phyloP scores from a whole-genome alignment of 305 asterid genomes.

The Solanum hybrid region DNA sequence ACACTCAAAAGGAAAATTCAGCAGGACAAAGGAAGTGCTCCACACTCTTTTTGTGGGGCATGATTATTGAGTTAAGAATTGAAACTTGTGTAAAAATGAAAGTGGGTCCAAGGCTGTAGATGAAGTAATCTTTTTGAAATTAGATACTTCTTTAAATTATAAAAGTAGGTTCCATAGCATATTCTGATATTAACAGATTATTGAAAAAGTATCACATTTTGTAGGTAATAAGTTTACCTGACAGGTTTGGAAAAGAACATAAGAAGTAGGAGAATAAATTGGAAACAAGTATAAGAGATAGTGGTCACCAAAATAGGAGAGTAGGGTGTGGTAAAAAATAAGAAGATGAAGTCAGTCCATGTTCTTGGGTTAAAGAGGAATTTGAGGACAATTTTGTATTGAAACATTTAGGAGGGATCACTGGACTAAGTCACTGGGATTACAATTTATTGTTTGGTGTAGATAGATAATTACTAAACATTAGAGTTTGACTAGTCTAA shows the following conservation, averaged over 20 bases:
- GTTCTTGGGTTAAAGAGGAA: background rate
- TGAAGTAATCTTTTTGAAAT: background rate
- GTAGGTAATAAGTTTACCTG: background rate
- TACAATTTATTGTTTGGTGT: background rate
- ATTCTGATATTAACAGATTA: background rate
- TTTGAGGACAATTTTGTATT: background rate
- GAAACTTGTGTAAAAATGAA: background rate
- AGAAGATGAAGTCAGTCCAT: background rate
- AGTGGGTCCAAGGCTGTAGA: background rate
- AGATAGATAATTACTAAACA: background rate
- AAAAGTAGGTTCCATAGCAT: background rate
- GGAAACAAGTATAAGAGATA: background rate
- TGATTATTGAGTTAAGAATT: background rate
- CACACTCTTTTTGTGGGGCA: background rate
- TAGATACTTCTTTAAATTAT: background rate
- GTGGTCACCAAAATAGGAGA: background rate
- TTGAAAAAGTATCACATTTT: background rate
- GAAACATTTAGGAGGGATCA: background rate
- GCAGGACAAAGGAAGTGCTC: background rate
- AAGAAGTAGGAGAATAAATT: background rate
- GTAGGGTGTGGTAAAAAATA: background rate
- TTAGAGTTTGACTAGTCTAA: background rate
- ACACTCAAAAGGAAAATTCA: background rate
- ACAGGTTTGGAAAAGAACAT: background rate
- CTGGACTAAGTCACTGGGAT: background rate